Percentiles rank a stretch among this genome's conserved stretches.
These are phyloP conservation scores for Didymella segeticola DNA, from an alignment of 2,329 filamentous ascomycete genomes.

Conservation along the genomic window DNA sequence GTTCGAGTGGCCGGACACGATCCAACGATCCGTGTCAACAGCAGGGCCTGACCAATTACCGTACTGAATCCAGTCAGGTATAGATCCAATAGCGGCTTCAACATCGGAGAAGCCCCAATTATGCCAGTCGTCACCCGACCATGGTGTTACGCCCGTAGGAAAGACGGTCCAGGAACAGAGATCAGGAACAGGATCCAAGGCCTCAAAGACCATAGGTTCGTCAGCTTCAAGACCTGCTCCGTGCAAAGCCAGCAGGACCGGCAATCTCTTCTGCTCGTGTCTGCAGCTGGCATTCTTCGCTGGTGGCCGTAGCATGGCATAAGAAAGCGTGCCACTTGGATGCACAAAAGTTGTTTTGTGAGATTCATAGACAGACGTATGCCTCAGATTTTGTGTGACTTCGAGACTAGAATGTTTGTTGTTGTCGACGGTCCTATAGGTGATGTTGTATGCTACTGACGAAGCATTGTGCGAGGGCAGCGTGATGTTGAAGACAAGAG, in stretches of 20 bases:
- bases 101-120: constrained; percentile 64
- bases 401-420: constrained; percentile 23
- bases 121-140: constrained; percentile 69
- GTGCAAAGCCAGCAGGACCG: constrained; percentile 61
- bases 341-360: constrained; percentile 64
- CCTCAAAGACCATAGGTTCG: constrained; percentile 53
- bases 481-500: constrained; percentile 48
- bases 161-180: constrained; percentile 63
- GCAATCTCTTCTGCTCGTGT: constrained; percentile 40
- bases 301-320: constrained; percentile 64
- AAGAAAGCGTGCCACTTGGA: constrained; percentile 62
- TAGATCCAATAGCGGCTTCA: constrained; percentile 58
- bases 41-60: constrained; percentile 57
- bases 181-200: constrained; percentile 58
- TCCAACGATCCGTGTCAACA: constrained; percentile 56
- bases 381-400: constrained; percentile 36
- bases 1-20: constrained; percentile 66
- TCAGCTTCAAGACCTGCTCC: constrained; percentile 65
- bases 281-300: constrained; percentile 48
- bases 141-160: constrained; percentile 64
- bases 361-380: constrained; percentile 47
- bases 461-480: constrained; percentile 31
- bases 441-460: constrained; percentile 33
- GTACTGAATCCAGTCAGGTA: constrained; percentile 58
- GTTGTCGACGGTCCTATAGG: constrained; percentile 29